Base-by-base conservation (phyloP, 1,284 basidiomycete genomes). In the Ganoderma multipileum region DNA sequence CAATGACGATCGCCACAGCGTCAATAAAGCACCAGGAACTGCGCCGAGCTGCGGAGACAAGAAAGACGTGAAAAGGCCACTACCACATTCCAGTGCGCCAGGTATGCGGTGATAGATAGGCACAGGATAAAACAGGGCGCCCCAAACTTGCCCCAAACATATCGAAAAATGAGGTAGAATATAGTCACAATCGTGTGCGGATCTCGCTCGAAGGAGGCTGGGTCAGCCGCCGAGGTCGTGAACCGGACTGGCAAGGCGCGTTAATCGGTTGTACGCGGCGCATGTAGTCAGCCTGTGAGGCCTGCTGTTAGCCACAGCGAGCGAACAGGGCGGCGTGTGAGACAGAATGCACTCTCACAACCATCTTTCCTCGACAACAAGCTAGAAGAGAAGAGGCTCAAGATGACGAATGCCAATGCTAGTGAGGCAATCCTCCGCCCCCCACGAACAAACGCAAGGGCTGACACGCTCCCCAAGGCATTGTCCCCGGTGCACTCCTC, bases 341-440 rank as follows among this genome's bases (percentile, higher is more conserved):
- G 33, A 33, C 33, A 33, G 33, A 33, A 33, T 33, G 33, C 33
- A 33, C 33, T 8, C 33, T 33, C 33, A 33, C 33, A 33, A 33
- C 8, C 33, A 5, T 8, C 33, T 33, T 33, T 33, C 8, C 33
- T 33, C 33, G 33, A 33, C 3, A 33, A 33, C 33, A 33, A 33
- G 4, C 33, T 8, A 33, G 33, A 33, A 33, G 33, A 33, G 4
- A 33, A 44, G 18, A 44, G 9, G 11, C 23, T 36, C 64, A 72
- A 65, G 44, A 72, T 69, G 71, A 62, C 63, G 44, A 52, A 68
- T 62, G 18, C 41, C n/a, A n/a, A 41, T 23, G 33, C 38, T 20
- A 12, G 23, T 39, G 23, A 41, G 58, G 55, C 26, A 18, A 54
- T 28, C 7, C 52, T 33, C 8, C 33, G 33, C 33, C 33, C 33